phyloP scores from a whole-genome alignment of 1,284 basidiomycete genomes.

The Inonotus hispidus region DNA sequence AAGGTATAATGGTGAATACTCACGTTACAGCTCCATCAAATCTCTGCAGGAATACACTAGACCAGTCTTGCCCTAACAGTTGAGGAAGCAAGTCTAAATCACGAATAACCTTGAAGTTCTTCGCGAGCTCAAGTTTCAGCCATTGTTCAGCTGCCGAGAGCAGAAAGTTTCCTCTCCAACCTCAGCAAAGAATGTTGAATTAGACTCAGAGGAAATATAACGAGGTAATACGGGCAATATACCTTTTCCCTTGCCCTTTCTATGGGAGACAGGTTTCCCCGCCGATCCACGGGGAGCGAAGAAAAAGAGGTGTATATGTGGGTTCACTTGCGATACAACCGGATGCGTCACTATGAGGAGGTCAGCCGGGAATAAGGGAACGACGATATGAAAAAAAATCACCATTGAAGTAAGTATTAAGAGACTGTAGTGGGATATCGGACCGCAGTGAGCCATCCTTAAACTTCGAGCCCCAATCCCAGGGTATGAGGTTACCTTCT shows the following conservation, averaged over 20 bases:
- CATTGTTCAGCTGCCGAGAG: constrained; percentile 90
- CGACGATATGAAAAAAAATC: constrained; percentile 4
- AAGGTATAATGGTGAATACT: constrained; percentile 28
- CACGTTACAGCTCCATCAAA: constrained; percentile 83
- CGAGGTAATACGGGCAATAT: constrained; percentile 2
- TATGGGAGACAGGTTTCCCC: constrained; percentile 88
- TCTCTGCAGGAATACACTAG: constrained; percentile 86
- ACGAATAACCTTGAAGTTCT: constrained; percentile 94
- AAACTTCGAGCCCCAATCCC: constrained; percentile 92
- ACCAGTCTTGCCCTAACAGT: constrained; percentile 91
- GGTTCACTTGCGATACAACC: constrained; percentile 95
- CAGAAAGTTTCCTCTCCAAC: constrained; percentile 95
- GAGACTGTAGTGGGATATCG: constrained; percentile 89
- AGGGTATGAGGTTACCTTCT: constrained; percentile 81
- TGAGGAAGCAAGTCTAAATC: constrained; percentile 90
- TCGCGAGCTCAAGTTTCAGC: constrained; percentile 90
- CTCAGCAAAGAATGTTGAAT: constrained; percentile 32
- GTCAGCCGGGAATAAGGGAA: constrained; percentile 11
- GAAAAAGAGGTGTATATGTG: constrained; percentile 98
- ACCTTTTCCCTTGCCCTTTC: constrained; percentile 77
- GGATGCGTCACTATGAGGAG: constrained; percentile 76
- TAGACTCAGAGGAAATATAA: background rate
- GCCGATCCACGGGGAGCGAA: constrained; percentile 93
- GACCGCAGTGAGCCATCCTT: constrained; percentile 89
- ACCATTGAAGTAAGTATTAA: constrained; percentile 94